phyloP scores from a whole-genome alignment of 1,284 basidiomycete species.

The Porphyrellus sp. region DNA sequence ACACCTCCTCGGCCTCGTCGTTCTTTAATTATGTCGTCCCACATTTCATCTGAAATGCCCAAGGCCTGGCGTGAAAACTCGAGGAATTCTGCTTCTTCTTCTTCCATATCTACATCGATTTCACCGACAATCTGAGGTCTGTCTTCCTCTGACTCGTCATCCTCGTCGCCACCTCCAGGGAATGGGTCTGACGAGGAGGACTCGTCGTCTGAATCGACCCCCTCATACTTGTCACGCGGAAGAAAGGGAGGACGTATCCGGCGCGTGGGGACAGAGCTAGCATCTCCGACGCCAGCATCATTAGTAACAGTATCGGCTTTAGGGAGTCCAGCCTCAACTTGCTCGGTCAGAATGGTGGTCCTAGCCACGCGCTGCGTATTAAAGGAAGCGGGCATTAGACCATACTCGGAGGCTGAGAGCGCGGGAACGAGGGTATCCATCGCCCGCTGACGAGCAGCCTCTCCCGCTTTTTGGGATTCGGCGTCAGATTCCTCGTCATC shows the following conservation, averaged over 20 bases:
- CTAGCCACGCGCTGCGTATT: constrained; percentile 66
- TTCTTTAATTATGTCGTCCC: constrained; percentile 77
- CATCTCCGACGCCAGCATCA: constrained; percentile 9
- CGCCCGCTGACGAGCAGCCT: constrained; percentile 49
- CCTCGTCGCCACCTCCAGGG: constrained; percentile 48
- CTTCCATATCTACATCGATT: constrained; percentile 81
- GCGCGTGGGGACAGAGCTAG: constrained; percentile 17
- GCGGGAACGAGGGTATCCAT: constrained; percentile 72
- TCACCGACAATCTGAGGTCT: constrained; percentile 76
- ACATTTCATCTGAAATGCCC: constrained; percentile 82
- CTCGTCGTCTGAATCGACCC: constrained; percentile 83
- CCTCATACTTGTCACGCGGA: constrained; percentile 77
- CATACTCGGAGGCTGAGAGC: constrained; percentile 71
- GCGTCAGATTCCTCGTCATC: constrained; percentile 39
- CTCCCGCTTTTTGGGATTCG: constrained; percentile 32
- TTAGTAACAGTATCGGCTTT: constrained; percentile 3
- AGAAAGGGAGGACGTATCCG: constrained; percentile 70
- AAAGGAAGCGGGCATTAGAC: constrained; percentile 73
- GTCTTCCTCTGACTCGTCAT: constrained; percentile 71
- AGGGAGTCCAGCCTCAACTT: constrained; percentile 29
- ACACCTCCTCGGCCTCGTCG: constrained; percentile 73
- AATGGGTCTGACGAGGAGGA: constrained; percentile 41
- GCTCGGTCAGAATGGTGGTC: constrained; percentile 47
- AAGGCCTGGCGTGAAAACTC: constrained; percentile 88
- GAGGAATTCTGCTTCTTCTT: constrained; percentile 89